A percentile compares a stretch with the other conserved stretches of the same genome.
These are phyloP conservation scores for Terana coerulea DNA, from an alignment of 768 basidiomycete genomes.

Conservation along the genomic window DNA sequence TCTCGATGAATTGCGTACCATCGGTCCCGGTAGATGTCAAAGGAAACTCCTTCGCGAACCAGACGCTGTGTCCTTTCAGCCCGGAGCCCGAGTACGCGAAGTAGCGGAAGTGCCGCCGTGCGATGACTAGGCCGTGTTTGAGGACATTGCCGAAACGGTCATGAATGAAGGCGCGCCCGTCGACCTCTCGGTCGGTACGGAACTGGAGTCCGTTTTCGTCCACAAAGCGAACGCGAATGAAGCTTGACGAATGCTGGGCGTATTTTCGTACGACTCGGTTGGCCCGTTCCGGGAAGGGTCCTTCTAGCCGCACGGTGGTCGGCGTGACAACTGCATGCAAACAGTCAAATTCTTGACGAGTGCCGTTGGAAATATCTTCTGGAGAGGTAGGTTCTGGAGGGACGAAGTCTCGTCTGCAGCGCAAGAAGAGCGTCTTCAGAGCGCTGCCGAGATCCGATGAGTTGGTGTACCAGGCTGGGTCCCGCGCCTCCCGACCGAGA, in stretches of 20 bases:
- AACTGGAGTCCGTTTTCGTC: slow-evolving; percentile 63
- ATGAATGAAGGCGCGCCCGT: slow-evolving; percentile 16
- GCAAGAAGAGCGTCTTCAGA: slow-evolving; percentile 1
- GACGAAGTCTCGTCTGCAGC: background rate
- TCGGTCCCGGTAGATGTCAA: slow-evolving; percentile 3
- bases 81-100: slow-evolving; percentile 20
- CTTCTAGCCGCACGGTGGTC: slow-evolving; percentile 68
- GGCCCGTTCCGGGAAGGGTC: slow-evolving; percentile 67
- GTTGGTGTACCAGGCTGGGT: background rate
- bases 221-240: slow-evolving; percentile 77
- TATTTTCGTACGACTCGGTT: slow-evolving; percentile 76
- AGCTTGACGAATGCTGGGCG: slow-evolving; percentile 52
- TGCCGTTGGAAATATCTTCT: background rate
- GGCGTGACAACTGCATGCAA: slow-evolving; percentile 74
- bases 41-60: slow-evolving; percentile 21
- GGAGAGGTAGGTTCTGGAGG: background rate
- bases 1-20: background rate
- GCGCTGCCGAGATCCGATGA: background rate
- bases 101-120: slow-evolving; percentile 18
- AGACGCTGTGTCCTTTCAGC: slow-evolving; percentile 17
- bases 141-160: slow-evolving; percentile 18
- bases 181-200: slow-evolving; percentile 43
- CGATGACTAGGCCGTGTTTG: slow-evolving; percentile 16
- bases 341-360: slow-evolving; percentile 38
- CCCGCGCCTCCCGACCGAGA: slow-evolving; percentile 5